Conservation (phyloP, 129 eudicot species). For the Flaveria ramosissima region DNA sequence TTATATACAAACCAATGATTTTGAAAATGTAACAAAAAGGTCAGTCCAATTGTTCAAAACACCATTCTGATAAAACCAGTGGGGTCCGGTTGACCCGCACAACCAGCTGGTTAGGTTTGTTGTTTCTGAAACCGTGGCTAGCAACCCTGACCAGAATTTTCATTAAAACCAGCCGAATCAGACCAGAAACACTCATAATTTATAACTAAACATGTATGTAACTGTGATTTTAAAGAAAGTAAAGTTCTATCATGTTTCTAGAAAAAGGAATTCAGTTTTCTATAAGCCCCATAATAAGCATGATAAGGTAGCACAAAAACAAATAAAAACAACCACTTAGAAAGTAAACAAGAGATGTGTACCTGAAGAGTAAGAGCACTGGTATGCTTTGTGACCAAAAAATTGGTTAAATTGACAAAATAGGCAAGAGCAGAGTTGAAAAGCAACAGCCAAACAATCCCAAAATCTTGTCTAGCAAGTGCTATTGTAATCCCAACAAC, state of each 20-base stretch:
- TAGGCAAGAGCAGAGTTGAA: constrained; percentile 69
- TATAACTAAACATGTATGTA: constrained; percentile 11
- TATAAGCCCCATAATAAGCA: too few relatives aligned
- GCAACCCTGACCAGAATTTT: too few relatives aligned
- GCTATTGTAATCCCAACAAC: constrained; percentile 52
- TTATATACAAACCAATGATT: too few relatives aligned
- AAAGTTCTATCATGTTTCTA: constrained; percentile 4
- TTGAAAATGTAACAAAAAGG: too few relatives aligned
- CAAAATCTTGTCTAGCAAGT: constrained; percentile 44
- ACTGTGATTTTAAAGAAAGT: not conserved
- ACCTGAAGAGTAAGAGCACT: constrained; percentile 76
- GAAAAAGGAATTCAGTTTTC: not conserved
- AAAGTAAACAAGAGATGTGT: not conserved
- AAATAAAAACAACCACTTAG: not conserved
- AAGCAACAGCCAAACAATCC: constrained; percentile 54
- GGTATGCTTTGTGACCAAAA: constrained; percentile 71
- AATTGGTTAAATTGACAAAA: constrained; percentile 57
- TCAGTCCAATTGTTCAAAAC: too few relatives aligned
- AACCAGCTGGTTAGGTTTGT: too few relatives aligned
- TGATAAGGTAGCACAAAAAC: constrained; percentile 12
- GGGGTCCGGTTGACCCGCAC: too few relatives aligned
- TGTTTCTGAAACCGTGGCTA: too few relatives aligned
- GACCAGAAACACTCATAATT: not conserved
- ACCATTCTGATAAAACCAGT: too few relatives aligned
- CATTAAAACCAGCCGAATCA: not conserved